Conservation (phyloP, 805 yeast species). For the Metschnikowia similis region DNA sequence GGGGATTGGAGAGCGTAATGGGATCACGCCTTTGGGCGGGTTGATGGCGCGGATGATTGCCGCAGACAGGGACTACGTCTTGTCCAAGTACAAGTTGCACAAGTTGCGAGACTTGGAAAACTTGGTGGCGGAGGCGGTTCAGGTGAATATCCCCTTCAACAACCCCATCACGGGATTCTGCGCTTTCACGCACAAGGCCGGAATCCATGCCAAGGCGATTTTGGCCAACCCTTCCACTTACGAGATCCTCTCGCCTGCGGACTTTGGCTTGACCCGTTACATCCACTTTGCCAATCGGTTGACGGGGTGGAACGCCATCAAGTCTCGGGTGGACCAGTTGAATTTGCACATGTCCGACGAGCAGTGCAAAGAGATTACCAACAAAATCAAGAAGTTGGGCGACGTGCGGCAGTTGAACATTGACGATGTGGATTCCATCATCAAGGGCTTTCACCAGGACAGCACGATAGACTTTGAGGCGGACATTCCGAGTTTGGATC, state of each 20-base stretch:
- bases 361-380: conserved; percentile 92
- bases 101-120: conserved; percentile 94
- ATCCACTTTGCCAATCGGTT: conserved; percentile 97
- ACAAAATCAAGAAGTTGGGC: conserved; percentile 88
- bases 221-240: conserved; percentile 98
- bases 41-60: conserved; percentile 99
- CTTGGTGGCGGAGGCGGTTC: conserved; percentile 95
- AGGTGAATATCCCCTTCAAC: conserved; percentile 95
- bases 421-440: conserved; percentile 96
- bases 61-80: conserved; percentile 93
- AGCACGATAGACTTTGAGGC: conserved; percentile 39
- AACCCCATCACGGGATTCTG: conserved; percentile 99
- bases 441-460: conserved; percentile 87
- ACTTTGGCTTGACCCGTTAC: conserved; percentile 92
- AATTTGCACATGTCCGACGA: conserved; percentile 85
- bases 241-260: conserved; percentile 91
- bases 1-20: conserved; percentile 98
- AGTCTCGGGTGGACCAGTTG: conserved; percentile 95
- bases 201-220: conserved; percentile 98
- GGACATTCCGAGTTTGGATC: conserved; percentile 4
- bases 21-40: conserved; percentile 96
- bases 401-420: conserved; percentile 91
- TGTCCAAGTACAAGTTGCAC: conserved; percentile 90
- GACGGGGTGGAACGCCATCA: conserved; percentile 99
- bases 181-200: conserved; percentile 99